These are phyloP conservation scores for Ceratobasidium sp. DNA, from an alignment of 1,284 basidiomycete genomes.

Conservation along the genomic window DNA sequence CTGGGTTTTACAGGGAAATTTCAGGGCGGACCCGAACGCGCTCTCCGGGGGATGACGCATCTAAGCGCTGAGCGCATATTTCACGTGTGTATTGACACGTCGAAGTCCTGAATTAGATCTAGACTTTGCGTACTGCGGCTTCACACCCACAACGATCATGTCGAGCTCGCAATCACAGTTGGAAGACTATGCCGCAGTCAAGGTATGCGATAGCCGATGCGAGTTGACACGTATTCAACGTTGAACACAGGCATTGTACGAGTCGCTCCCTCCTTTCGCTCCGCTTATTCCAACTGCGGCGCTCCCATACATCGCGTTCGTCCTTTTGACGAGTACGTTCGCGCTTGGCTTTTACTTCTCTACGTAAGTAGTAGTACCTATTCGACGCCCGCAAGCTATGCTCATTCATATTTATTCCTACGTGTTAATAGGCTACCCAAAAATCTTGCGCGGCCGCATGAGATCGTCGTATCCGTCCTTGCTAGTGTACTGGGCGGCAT, in stretches of 20 bases:
- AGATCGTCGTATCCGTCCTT: constrained; percentile 68
- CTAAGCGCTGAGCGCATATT: neutral
- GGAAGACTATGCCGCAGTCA: constrained; percentile 51
- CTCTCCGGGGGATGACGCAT: neutral
- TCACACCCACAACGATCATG: constrained; percentile 20
- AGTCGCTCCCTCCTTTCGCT: constrained; percentile 63
- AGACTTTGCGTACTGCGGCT: neutral
- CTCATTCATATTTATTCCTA: constrained; percentile 41
- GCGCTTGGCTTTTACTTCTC: constrained; percentile 86
- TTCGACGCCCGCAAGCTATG: constrained; percentile 29
- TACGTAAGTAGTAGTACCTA: constrained; percentile 61
- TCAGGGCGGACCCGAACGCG: neutral
- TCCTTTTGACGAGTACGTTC: constrained; percentile 76
- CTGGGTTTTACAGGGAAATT: neutral
- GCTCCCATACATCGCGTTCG: constrained; percentile 75
- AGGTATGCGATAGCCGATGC: constrained; percentile 49
- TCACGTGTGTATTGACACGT: constrained; percentile 34
- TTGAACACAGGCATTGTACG: constrained; percentile 58
- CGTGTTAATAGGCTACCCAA: constrained; percentile 66
- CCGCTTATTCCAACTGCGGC: constrained; percentile 69
- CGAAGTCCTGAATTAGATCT: constrained; percentile 1
- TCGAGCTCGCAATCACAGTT: constrained; percentile 2
- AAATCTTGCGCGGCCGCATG: constrained; percentile 68
- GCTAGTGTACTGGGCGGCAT: constrained; percentile 83
- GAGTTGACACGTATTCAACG: constrained; percentile 15